These are phyloP conservation scores for Arthrobotrys entomopaga DNA, from an alignment of 2,329 filamentous ascomycete species.

Conservation along the genomic window DNA sequence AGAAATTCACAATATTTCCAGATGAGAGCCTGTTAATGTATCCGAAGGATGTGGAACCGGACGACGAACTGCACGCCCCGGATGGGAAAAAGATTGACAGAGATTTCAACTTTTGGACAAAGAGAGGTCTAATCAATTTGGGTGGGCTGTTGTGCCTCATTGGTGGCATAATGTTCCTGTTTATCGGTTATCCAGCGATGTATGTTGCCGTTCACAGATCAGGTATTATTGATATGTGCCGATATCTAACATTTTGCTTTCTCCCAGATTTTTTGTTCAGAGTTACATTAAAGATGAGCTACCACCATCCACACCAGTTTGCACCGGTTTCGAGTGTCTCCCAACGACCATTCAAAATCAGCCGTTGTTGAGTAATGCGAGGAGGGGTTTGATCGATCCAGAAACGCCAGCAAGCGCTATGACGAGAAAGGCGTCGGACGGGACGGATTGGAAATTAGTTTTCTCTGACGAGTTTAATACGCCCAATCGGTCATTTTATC, in stretches of 20 bases:
- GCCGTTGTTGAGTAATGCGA: slow-evolving; percentile 68
- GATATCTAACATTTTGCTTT: slow-evolving; percentile 16
- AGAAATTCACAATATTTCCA: slow-evolving; percentile 78
- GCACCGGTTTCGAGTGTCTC: slow-evolving; percentile 66
- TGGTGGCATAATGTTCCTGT: slow-evolving; percentile 71
- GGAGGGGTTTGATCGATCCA: slow-evolving; percentile 72
- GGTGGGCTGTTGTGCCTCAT: slow-evolving; percentile 71
- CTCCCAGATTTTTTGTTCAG: slow-evolving; percentile 45
- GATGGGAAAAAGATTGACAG: slow-evolving; percentile 72
- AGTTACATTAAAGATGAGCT: slow-evolving; percentile 28
- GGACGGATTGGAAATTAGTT: slow-evolving; percentile 72
- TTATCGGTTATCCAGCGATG: slow-evolving; percentile 77
- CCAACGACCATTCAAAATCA: slow-evolving; percentile 63
- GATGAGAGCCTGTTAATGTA: slow-evolving; percentile 74
- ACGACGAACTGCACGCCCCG: slow-evolving; percentile 77
- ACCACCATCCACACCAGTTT: slow-evolving; percentile 58
- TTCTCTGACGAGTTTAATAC: slow-evolving; percentile 79
- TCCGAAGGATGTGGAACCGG: slow-evolving; percentile 78
- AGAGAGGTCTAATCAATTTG: slow-evolving; percentile 72
- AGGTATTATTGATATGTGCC: not conserved
- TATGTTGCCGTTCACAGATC: slow-evolving; percentile 63
- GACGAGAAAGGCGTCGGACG: slow-evolving; percentile 69
- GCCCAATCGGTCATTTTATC: slow-evolving; percentile 75
- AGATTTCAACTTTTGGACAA: slow-evolving; percentile 74
- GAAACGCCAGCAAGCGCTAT: slow-evolving; percentile 71